Evolutionary conservation across 176 grass and related monocot genomes (phyloP).

Genomic region (Aegilops longissima): DNA sequence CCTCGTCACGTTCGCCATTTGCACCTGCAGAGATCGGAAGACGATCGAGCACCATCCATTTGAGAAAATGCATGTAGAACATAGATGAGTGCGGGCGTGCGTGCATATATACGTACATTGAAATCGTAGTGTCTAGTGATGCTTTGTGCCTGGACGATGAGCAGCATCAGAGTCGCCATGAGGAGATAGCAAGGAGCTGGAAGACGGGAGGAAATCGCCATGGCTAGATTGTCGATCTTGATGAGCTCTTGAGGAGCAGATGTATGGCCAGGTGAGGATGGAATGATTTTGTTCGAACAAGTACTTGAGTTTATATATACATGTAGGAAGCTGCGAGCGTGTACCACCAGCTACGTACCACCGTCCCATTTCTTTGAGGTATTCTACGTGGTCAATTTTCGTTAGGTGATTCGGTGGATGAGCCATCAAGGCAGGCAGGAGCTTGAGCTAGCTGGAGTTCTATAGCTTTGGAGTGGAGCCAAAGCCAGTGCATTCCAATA

Average conservation of each 20-base stretch:
- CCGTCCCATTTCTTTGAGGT: conserved; percentile 7
- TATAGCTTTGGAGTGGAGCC: conserved; percentile 15
- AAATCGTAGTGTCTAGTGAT: conserved; percentile 15
- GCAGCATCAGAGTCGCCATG: neutral
- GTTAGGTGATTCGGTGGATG: conserved; percentile 26
- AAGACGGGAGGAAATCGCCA: neutral
- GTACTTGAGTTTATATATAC: conserved; percentile 2
- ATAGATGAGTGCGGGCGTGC: neutral
- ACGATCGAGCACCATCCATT: neutral
- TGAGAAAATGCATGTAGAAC: neutral
- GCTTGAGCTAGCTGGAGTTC: neutral
- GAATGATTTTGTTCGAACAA: neutral
- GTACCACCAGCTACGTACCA: neutral
- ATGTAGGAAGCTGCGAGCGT: neutral
- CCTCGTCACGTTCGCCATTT: conserved; percentile 18
- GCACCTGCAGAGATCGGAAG: neutral
- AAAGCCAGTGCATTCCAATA: conserved; percentile 3
- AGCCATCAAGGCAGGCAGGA: conserved; percentile 5
- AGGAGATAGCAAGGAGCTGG: neutral
- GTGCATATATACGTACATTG: neutral
- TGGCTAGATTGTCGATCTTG: neutral
- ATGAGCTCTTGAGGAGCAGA: neutral
- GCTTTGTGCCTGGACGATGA: conserved; percentile 1
- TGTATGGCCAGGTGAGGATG: neutral
- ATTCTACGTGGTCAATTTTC: conserved; percentile 10